Base-by-base conservation (phyloP, 805 yeast genomes). In the Torulaspora maleeae region DNA sequence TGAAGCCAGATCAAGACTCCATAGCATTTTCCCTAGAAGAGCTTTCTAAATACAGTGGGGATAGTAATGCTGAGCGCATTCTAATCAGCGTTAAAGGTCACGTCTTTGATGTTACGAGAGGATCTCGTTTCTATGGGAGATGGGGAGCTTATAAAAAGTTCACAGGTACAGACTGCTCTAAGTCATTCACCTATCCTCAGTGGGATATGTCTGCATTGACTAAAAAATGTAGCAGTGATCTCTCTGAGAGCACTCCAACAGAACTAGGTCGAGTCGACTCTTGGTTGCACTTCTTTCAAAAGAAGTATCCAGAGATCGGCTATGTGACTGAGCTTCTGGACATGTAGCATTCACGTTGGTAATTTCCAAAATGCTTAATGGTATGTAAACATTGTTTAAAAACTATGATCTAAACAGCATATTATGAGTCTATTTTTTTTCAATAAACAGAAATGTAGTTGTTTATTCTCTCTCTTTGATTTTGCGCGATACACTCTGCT, bases 401-500 rank as follows among this genome's bases (percentile, higher is more conserved):
- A 22, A 22, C 25, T 22, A 22, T 22, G 25, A 22, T 22, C 9
- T 22, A 22, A 22, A 16, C 12, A 16, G n/a, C 19, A 15, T 9
- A 11, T 4, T 3, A 15, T 32, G 17, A n/a, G 15, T 16, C 22
- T 16, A n/a, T 20, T 13, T 27, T 33, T 24, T 13, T 27, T 59
- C 71, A 89, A 57, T 82, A 88, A 33, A 91, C 96, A 36, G 95
- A 74, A 49, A 95, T 89, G 66, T 89, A 95, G 66, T 86, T 87
- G 58, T 84, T 82, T 54, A 93, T 87, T 67, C 96, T 80, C 63
- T 87, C 95, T 72, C 89, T 87, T 75, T 93, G 99, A 65, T 89
- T 90, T 68, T 95, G 99, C 27, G 98, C 96, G 71, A 93, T 93
- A 74, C 99, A 93, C 72, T 93, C 99, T 40, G 98, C 96, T 46